phyloP scores from a whole-genome alignment of 2,329 filamentous ascomycete species.

The Fusarium avenaceum region DNA sequence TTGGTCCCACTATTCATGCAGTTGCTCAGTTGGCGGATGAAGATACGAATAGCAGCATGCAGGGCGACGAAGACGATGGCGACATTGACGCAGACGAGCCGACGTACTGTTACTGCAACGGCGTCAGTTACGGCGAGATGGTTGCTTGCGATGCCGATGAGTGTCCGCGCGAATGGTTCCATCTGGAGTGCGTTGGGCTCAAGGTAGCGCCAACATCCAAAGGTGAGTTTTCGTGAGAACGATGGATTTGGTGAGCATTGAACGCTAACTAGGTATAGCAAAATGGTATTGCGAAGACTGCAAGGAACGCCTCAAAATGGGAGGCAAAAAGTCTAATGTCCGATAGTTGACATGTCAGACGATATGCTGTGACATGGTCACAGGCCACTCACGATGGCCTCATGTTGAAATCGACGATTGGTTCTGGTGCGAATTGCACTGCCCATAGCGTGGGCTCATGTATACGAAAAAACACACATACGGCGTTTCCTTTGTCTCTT shows the following conservation, averaged over 20 bases:
- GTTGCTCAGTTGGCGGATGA: conserved; percentile 57
- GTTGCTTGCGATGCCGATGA: conserved; percentile 82
- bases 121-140: conserved; percentile 87
- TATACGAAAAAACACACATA: conserved; percentile 42
- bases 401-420: conserved; percentile 25
- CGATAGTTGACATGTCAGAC: conserved; percentile 53
- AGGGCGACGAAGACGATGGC: conserved; percentile 61
- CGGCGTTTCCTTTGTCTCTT: conserved; percentile 43
- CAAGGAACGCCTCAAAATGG: conserved; percentile 73
- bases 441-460: conserved; percentile 32
- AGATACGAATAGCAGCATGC: conserved; percentile 59
- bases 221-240: conserved; percentile 65
- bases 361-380: conserved; percentile 23
- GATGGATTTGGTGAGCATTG: not conserved
- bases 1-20: conserved; percentile 57
- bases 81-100: conserved; percentile 79
- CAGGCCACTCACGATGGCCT: conserved; percentile 36
- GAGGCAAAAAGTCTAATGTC: conserved; percentile 65
- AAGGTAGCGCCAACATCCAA: conserved; percentile 83
- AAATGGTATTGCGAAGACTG: conserved; percentile 89
- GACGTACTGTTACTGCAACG: conserved; percentile 83
- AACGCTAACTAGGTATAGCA: conserved; percentile 62
- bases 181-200: conserved; percentile 83
- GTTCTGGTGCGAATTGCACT: conserved; percentile 29
- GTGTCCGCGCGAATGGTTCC: conserved; percentile 85